phyloP scores from a whole-genome alignment of 2,329 filamentous ascomycete species.

The Sporothrix phasma region DNA sequence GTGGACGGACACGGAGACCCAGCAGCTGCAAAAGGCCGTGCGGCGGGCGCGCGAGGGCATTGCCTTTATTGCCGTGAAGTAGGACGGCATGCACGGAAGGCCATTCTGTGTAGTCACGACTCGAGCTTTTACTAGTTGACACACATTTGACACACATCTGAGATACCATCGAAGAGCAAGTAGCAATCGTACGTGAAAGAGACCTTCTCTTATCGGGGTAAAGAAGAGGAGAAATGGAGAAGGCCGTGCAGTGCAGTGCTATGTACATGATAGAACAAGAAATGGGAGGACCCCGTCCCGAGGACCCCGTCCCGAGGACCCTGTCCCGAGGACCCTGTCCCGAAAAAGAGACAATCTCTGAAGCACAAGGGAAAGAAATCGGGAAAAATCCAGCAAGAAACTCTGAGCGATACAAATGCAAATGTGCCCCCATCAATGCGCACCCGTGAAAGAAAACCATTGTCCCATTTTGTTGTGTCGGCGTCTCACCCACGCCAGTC shows the following conservation, averaged over 20 bases:
- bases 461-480: not conserved
- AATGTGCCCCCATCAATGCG: not conserved
- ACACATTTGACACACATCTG: too few species aligned
- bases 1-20: constrained; percentile 59
- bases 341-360: too few species aligned
- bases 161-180: too few species aligned
- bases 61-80: constrained; percentile 54
- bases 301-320: too few species aligned
- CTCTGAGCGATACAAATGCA: not conserved
- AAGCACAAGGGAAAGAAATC: not conserved
- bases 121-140: too few species aligned
- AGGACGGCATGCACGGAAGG: not conserved
- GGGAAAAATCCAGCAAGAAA: not conserved
- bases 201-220: too few species aligned
- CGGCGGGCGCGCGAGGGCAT: constrained; percentile 50
- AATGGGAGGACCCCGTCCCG: not conserved
- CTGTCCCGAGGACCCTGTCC: too few species aligned
- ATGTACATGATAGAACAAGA: not conserved
- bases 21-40: constrained; percentile 49
- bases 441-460: not conserved
- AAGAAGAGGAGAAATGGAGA: not conserved
- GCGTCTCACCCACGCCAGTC: too few species aligned
- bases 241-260: too few species aligned
- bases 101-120: too few species aligned
- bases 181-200: too few species aligned